Evolutionary conservation across 352 stramenopile genomes (phyloP), one percentile per base, ranked within the genome.

Genomic region (Phytophthora pinifolia): DNA sequence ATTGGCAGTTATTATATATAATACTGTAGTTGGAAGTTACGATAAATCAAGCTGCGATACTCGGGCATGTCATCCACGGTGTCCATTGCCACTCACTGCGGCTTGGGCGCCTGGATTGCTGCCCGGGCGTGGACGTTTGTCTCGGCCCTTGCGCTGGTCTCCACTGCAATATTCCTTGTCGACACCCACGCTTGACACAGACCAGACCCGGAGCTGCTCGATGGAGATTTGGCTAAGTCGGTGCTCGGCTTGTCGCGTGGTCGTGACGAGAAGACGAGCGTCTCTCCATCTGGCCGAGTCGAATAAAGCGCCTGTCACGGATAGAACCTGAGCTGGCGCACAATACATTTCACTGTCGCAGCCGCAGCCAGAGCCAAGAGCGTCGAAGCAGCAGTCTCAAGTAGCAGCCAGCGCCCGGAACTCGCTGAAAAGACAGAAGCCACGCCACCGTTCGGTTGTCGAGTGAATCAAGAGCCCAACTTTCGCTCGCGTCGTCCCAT

Each of bases 401-500:
- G 25, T 29, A 57, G 32, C 31, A 55, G 35, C 49, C 32, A 52
- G 30, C 27, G 52, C 46, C 33, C 37, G 44, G 62, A 70, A 70
- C 38, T 35, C 55, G 47, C 50, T 36, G 58, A 18, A 58, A 57
- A 63, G 57, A 57, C 52, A 62, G 44, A 54, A 57, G 37, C 15
- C 30, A 17, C 34, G 18, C 36, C 42, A 18, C 18, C 33, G 37
- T 15, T 25, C 13, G 13, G n/a, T 32, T 33, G 25, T 29, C 25
- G 25, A 39, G 51, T 46, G 43, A 60, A 60, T 54, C 43, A 54
- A 62, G 46, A 57, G 41, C 20, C 45, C 25, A n/a, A 59, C 27
- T 63, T 67, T 67, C 59, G 38, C 62, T 67, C 52, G 59, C 59
- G 59, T 36, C 52, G 38, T 39, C 56, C 9, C 41, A 49, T 14